Conservation (phyloP, 148 eudicot genomes). For the Fagopyrum esculentum region DNA sequence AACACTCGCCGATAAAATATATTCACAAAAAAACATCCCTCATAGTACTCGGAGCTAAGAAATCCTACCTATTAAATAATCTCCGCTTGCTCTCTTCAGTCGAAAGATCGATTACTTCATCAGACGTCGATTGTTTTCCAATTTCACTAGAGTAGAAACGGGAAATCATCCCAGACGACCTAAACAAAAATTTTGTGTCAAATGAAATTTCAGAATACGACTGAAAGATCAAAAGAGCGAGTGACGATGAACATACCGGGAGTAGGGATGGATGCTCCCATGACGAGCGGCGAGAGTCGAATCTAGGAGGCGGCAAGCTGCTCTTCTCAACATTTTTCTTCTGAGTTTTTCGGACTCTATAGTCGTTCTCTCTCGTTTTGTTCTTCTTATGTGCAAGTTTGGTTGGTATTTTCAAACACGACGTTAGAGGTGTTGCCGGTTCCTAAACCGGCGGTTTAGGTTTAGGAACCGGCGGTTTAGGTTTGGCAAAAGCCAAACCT, state of each 20-base stretch:
- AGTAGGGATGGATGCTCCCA: background rate
- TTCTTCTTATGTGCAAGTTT: background rate
- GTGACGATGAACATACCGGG: background rate
- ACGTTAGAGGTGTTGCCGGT: too few species aligned
- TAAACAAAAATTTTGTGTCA: background rate
- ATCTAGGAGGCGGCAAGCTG: constrained; percentile 9
- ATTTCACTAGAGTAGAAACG: background rate
- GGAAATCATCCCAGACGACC: constrained; percentile 8
- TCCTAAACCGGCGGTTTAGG: too few species aligned
- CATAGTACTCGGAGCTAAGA: background rate
- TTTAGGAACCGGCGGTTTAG: too few species aligned
- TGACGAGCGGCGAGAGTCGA: constrained; percentile 4
- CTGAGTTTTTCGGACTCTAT: background rate
- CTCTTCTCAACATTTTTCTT: constrained; percentile 12
- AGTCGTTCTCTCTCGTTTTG: background rate
- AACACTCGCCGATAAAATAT: background rate
- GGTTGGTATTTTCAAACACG: background rate
- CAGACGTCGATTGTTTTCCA: background rate
- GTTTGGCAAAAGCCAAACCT: too few species aligned
- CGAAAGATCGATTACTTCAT: constrained; percentile 52
- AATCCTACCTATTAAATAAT: constrained; percentile 56
- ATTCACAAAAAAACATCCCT: background rate
- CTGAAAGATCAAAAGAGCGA: background rate
- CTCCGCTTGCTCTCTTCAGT: constrained; percentile 67
- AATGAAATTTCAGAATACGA: background rate